Conservation (phyloP, 2,329 filamentous ascomycete species). For the Colletotrichum somersetense region DNA sequence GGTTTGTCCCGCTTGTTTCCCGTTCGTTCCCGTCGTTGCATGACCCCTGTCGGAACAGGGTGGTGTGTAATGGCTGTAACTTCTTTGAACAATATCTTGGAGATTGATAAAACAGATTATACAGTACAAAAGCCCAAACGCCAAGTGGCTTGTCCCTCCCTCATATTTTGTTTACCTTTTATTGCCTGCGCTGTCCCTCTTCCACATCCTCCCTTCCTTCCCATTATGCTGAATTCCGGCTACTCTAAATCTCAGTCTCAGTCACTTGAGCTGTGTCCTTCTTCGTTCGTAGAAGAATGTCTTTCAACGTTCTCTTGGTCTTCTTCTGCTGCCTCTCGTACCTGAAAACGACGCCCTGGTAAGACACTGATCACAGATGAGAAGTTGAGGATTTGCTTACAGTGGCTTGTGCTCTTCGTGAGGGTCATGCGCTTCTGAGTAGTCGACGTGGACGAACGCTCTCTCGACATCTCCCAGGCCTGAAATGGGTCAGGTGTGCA, state of each 20-base stretch:
- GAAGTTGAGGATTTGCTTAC: background rate
- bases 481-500: slow-evolving; percentile 19
- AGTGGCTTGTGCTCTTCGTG: slow-evolving; percentile 59
- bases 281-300: slow-evolving; percentile 47
- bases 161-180: slow-evolving; percentile 6
- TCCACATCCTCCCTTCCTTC: background rate
- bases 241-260: slow-evolving; percentile 28
- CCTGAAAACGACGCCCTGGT: background rate
- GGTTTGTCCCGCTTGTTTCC: slow-evolving; percentile 24
- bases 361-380: slow-evolving; percentile 35
- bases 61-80: background rate
- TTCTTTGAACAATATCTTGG: slow-evolving; percentile 1
- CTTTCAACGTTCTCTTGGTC: slow-evolving; percentile 49
- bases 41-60: background rate
- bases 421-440: slow-evolving; percentile 51
- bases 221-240: slow-evolving; percentile 14
- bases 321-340: slow-evolving; percentile 49
- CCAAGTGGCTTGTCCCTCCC: slow-evolving; percentile 14
- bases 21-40: background rate
- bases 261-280: slow-evolving; percentile 32
- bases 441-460: slow-evolving; percentile 61
- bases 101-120: slow-evolving; percentile 22
- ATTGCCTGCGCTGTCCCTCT: slow-evolving; percentile 4
- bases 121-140: slow-evolving; percentile 13
- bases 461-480: slow-evolving; percentile 56